A percentile compares a stretch with the other conserved stretches of the same genome.
Conservation (phyloP, 2,329 filamentous ascomycete species). For the Didymella pomorum region DNA sequence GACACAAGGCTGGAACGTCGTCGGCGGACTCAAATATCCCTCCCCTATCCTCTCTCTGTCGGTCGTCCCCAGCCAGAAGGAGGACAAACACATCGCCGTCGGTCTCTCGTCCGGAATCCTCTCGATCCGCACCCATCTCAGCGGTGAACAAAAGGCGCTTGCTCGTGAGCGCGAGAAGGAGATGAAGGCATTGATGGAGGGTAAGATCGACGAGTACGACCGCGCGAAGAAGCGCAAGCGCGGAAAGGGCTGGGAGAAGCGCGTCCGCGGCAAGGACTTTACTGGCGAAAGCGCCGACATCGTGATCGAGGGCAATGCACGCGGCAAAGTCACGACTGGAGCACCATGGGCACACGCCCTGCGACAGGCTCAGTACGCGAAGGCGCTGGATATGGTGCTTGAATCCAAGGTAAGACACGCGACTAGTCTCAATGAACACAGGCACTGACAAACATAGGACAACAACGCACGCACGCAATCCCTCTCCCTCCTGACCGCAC, state of each 20-base stretch:
- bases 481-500: constrained; percentile 80
- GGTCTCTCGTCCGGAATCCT: constrained; percentile 95
- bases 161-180: constrained; percentile 81
- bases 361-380: constrained; percentile 77
- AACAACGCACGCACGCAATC: constrained; percentile 52
- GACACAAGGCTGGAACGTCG: constrained; percentile 92
- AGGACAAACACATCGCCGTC: constrained; percentile 92
- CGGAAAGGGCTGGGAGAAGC: constrained; percentile 67
- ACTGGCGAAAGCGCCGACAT: constrained; percentile 87
- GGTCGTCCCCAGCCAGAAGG: constrained; percentile 73
- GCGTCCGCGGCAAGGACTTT: constrained; percentile 75
- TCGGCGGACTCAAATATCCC: constrained; percentile 92
- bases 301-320: constrained; percentile 79
- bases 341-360: constrained; percentile 82
- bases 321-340: constrained; percentile 69
- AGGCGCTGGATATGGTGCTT: constrained; percentile 82
- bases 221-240: constrained; percentile 71
- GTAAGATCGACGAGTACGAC: constrained; percentile 80
- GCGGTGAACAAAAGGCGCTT: constrained; percentile 78
- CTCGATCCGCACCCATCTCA: constrained; percentile 86
- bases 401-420: constrained; percentile 44
- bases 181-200: constrained; percentile 82
- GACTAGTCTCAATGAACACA: not conserved
- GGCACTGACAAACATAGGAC: constrained; percentile 32
- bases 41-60: constrained; percentile 86